A percentile compares a stretch with the other conserved stretches of the same genome.
Evolutionary conservation across 139 green algal genomes (phyloP).

Genomic region (Nannochloris sp.): DNA sequence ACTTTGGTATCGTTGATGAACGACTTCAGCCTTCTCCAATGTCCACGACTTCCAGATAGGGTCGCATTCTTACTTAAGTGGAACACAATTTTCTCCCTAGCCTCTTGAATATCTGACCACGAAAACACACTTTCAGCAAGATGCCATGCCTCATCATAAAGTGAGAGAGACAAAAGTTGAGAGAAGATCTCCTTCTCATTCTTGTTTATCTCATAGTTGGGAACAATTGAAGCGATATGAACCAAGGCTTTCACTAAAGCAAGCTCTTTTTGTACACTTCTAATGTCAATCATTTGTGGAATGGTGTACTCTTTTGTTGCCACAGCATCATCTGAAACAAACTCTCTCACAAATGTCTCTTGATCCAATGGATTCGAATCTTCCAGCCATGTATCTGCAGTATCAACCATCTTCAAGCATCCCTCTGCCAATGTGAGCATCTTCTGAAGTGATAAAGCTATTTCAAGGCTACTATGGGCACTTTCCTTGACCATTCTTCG

Average conservation of each 20-base stretch:
- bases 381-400: constrained; percentile 9
- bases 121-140: constrained; percentile 14
- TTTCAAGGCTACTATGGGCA: not conserved
- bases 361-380: constrained; percentile 9
- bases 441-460: not conserved
- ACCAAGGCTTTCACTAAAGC: constrained; percentile 10
- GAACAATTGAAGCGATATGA: constrained; percentile 12
- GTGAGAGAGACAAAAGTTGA: constrained; percentile 16
- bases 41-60: not conserved
- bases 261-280: constrained; percentile 13
- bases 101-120: constrained; percentile 8
- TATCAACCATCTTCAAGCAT: not conserved
- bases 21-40: constrained; percentile 9
- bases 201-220: not conserved
- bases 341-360: not conserved
- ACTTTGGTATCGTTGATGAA: not conserved
- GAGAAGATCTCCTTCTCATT: constrained; percentile 13
- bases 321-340: not conserved
- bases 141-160: constrained; percentile 19
- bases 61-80: not conserved
- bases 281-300: constrained; percentile 18
- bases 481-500: constrained; percentile 18
- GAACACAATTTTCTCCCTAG: constrained; percentile 4
- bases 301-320: not conserved
- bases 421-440: not conserved